Evolutionary conservation across 148 eudicot species (phyloP).

Genomic region (Vaccinium vitisidaea): DNA sequence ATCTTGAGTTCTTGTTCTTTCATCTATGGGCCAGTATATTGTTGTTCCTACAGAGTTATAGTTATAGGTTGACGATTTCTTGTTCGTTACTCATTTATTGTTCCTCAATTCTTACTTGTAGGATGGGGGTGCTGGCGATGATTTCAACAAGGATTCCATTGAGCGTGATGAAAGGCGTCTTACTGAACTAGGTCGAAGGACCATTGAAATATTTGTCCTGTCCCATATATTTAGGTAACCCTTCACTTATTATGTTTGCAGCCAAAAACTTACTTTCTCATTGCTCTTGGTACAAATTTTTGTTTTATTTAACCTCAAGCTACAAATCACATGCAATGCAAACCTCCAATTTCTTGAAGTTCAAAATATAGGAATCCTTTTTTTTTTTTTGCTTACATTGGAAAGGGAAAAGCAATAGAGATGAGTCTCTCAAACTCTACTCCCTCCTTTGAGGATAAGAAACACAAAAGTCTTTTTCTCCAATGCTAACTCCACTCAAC

Average conservation of each 20-base stretch:
- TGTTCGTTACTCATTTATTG: neutral
- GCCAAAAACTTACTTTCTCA: constrained; percentile 3
- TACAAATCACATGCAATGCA: neutral
- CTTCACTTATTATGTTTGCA: neutral
- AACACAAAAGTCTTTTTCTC: neutral
- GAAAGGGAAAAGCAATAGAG: neutral
- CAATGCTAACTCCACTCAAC: neutral
- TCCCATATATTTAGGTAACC: constrained; percentile 78
- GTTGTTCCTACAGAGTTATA: neutral
- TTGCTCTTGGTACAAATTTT: neutral
- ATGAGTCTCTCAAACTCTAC: neutral
- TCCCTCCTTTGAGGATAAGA: neutral
- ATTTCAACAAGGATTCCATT: constrained; percentile 71
- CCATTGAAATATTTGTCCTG: constrained; percentile 87
- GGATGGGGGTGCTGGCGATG: constrained; percentile 89
- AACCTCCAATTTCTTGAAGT: neutral
- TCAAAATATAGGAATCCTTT: neutral
- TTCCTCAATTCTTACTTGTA: constrained; percentile 25
- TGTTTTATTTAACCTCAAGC: neutral
- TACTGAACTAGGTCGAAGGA: constrained; percentile 92
- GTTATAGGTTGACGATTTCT: neutral
- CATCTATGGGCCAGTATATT: neutral
- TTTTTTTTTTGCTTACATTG: neutral
- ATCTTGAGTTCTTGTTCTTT: neutral
- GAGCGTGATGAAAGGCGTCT: constrained; percentile 95